These are phyloP conservation scores for Calophaca sinica DNA, from an alignment of 306 rosid species.

Conservation along the genomic window DNA sequence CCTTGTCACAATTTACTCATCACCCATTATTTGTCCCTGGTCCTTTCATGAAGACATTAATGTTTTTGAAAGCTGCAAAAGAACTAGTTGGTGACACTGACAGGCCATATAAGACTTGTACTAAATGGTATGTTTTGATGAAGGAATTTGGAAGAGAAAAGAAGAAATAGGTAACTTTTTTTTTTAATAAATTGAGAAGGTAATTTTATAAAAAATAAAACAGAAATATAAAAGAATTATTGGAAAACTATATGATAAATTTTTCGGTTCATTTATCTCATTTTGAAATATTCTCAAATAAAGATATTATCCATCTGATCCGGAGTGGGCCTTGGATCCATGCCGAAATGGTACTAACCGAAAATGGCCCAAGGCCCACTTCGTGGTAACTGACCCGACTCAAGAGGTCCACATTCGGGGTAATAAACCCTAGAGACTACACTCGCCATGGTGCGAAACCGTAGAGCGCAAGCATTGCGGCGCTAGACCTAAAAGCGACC, in stretches of 20 bases:
- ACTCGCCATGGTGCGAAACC: too few relatives aligned
- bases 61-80: conserved; percentile 44
- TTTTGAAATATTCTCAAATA: not conserved
- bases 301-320: too few relatives aligned
- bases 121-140: not conserved
- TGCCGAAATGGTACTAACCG: too few relatives aligned
- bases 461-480: too few relatives aligned
- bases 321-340: too few relatives aligned
- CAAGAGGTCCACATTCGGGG: too few relatives aligned
- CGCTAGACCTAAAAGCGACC: too few relatives aligned
- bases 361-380: too few relatives aligned
- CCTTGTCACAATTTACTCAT: conserved; percentile 41
- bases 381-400: too few relatives aligned
- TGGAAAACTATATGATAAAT: not conserved
- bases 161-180: not conserved
- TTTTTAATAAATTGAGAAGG: not conserved
- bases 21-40: conserved; percentile 34
- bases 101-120: conserved; percentile 6
- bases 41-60: conserved; percentile 41
- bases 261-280: not conserved
- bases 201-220: not conserved
- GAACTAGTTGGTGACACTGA: conserved; percentile 33
- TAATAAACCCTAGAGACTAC: too few relatives aligned
- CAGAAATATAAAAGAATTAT: too few relatives aligned
- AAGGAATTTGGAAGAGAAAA: conserved; percentile 23